phyloP scores from a whole-genome alignment of 2,329 filamentous ascomycete species.

The Pezicula radicicola region DNA sequence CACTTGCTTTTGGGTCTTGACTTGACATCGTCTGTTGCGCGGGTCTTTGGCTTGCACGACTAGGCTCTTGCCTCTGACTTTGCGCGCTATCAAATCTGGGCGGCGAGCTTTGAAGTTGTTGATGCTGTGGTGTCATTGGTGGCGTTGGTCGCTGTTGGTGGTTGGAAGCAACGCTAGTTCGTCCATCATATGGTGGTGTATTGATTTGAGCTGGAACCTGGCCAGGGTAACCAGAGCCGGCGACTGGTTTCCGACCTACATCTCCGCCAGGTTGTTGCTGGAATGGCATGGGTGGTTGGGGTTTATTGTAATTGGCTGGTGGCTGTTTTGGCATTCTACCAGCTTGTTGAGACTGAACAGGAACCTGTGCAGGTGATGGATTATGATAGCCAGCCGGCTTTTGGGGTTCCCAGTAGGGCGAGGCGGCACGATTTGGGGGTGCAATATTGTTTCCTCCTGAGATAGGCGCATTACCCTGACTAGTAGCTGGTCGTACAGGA shows the following conservation, averaged over 20 bases:
- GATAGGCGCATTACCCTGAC: slow-evolving; percentile 44
- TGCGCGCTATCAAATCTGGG: background rate
- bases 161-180: background rate
- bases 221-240: slow-evolving; percentile 4
- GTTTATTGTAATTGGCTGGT: slow-evolving; percentile 18
- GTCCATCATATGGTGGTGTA: background rate
- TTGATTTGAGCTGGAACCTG: background rate
- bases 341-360: background rate
- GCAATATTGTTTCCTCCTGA: slow-evolving; percentile 28
- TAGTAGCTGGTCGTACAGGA: slow-evolving; percentile 39
- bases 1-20: background rate
- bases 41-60: background rate
- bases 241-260: slow-evolving; percentile 3
- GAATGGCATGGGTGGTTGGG: slow-evolving; percentile 5
- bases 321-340: slow-evolving; percentile 14
- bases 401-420: slow-evolving; percentile 44
- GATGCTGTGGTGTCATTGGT: background rate
- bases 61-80: background rate
- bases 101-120: background rate
- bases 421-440: slow-evolving; percentile 27
- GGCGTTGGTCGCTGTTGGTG: background rate
- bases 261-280: background rate
- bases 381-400: slow-evolving; percentile 37
- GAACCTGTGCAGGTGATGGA: slow-evolving; percentile 29
- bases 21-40: background rate